These are phyloP conservation scores for Aspergillus asperescens DNA, from an alignment of 495 filamentous ascomycete genomes.

Conservation along the genomic window DNA sequence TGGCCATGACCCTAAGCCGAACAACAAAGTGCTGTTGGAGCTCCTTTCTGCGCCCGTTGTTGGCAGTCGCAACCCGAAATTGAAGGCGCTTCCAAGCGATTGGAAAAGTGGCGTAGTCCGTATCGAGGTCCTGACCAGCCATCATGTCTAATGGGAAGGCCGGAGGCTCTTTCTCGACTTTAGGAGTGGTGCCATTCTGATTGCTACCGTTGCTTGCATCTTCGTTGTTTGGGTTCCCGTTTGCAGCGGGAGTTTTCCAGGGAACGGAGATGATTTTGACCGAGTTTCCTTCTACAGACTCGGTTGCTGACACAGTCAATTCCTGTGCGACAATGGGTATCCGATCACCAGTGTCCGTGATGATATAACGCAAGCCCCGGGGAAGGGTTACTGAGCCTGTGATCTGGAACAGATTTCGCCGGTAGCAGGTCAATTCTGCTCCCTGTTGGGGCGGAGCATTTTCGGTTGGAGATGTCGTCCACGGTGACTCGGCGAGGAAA, in stretches of 20 bases:
- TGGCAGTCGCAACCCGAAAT: conserved; percentile 86
- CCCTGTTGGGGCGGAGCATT: conserved; percentile 54
- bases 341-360: conserved; percentile 73
- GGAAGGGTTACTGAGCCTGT: conserved; percentile 76
- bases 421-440: conserved; percentile 85
- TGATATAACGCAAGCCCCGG: conserved; percentile 61
- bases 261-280: conserved; percentile 91
- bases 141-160: conserved; percentile 69
- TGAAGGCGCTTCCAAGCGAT: conserved; percentile 88
- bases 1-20: conserved; percentile 66
- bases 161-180: conserved; percentile 60
- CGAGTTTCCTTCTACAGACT: conserved; percentile 80
- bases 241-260: conserved; percentile 79
- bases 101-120: conserved; percentile 73
- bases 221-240: conserved; percentile 47
- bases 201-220: conserved; percentile 26
- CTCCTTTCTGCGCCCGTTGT: conserved; percentile 73
- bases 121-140: conserved; percentile 69
- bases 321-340: conserved; percentile 70
- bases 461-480: conserved; percentile 59
- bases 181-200: conserved; percentile 48
- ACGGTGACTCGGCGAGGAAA: conserved; percentile 81
- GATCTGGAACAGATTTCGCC: conserved; percentile 85
- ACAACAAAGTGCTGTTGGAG: conserved; percentile 79
- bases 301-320: conserved; percentile 76